Base-by-base conservation (phyloP, 148 eudicot genomes). In the Rhododendron kiyosumense region DNA sequence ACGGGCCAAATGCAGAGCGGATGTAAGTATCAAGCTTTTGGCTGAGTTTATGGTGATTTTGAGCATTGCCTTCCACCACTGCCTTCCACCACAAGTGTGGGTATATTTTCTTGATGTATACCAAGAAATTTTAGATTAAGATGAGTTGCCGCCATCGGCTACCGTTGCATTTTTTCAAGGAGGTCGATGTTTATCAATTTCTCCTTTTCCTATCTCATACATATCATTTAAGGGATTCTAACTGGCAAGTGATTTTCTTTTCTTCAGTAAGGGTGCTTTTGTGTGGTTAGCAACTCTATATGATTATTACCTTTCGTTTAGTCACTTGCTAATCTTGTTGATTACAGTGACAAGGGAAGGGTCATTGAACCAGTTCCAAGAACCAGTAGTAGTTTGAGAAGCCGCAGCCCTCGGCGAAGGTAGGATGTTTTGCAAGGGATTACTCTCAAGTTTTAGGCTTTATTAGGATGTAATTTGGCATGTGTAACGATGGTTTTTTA, bases 301-400 rank as follows among this genome's bases (percentile, higher is more conserved):
- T 43, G 30, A 78, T 78, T 76, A 38, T 28, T 18, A 14, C 26
- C 34, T 81, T 81, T 15, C 43, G 30, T 34, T 38, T 36, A 24
- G 0, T 82, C 41, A 61, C 0, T 13, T 82, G 52, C 49, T 63
- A 28, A 38, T 61, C 7, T 4, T 22, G 24, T 73, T 20, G 10
- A 48, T 84, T 51, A 46, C 80, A 84, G 85, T 49, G 67, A 51
- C 67, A 48, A 91, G 85, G 94, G 94, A 85, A 90, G 91, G 91
- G 87, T 92, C 71, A 38, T 88, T 79, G 94, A 92, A 87, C 87
- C 91, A 46, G 67, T 90, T 38, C 48, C 86, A 18, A 89, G 83
- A 84, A 54, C 88, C 51, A 83, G 85, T 32, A 57, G 88, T 74
- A 76, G 84, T 26, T 75, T 81, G 3, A 86, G 85, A 76, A 86